Base-by-base conservation (phyloP, 2,329 filamentous ascomycete genomes). In the Emergomyces orientalis region DNA sequence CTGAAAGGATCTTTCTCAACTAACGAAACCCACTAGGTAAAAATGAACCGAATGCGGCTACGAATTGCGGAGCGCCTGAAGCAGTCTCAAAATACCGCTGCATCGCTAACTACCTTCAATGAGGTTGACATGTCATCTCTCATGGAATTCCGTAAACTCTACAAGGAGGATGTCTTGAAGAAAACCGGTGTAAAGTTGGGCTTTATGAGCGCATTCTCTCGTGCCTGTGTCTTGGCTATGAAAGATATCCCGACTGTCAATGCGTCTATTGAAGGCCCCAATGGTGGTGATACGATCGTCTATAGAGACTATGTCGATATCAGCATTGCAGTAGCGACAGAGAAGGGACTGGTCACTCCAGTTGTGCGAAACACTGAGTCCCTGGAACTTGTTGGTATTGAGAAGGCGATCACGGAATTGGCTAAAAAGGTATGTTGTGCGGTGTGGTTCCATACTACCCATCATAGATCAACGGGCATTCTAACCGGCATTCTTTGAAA, bases 31-130 rank as follows among this genome's bases (percentile, higher is more conserved):
- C 11, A 17, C 37, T 70, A 94, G 90, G 91, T 97, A 72, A 99
- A 99, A 84, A 99, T 99, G 94, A 97, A 97, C 82, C 91, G 94
- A 68, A 99, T 99, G 94, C 91, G 94, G 68, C 86, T 97, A 65
- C 88, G 94, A 66, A 99, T 97, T 70, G 91, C 94, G 59, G 94
- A 99, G 81, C 91, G 94, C 70, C 85, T 99, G 68, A 99, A 99
- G 86, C 94, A 99, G 77, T 97, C 94, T 25, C 94, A 99, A 76
- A 99, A 99, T 80, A 97, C 94, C 1, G 93, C 94, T 59, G 94
- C 94, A 54, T 96, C 94, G 3, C 83, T 99, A 61, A 97, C 94
- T 57, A 99, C 94, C 32, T 99, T 99, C 84, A 97, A 99, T 77
- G 93, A 97, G 78, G 94, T 99, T 65, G 94, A 99, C 77, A 99